Base-by-base conservation (phyloP, 164 flowering plant genomes). In the Chimonanthus praecox region DNA sequence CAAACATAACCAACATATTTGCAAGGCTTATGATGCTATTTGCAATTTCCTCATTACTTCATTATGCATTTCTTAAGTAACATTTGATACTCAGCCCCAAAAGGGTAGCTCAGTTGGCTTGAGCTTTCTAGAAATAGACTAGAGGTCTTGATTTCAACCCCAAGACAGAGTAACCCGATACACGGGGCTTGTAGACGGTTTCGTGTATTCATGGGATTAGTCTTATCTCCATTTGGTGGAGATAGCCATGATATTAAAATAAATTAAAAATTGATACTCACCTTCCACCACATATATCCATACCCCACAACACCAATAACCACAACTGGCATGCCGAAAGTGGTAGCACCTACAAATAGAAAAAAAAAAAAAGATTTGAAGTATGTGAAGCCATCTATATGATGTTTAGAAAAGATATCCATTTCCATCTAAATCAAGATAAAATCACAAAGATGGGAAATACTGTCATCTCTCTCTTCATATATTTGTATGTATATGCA, bases 201-300 rank as follows among this genome's bases (percentile, higher is more conserved):
- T 33, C 33, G 33, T 33, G 7, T 13, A 51, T 7, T 1, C 58
- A 1, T 7, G 58, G 7, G 58, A 51, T 7, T 4, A 5, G 3
- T 10, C 9, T 3, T 33, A 10, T 65, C 45, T 7, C 62, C 20
- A 6, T 49, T 49, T 48, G n/a, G 9, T 15, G 46, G 11, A 50
- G 71, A 15, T n/a, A 49, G 11, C 0, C 20, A 33, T 65, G 11
- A 43, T 5, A 10, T 20, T 20, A 5, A 7, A 71, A 68, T 3
- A 49, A 33, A 68, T 3, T 46, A 33, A 33, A 33, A 33, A 33
- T 10, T 10, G 44, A 67, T 20, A 20, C 49, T 75, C 87, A 94
- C 99, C 98, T 94, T 94, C 97, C 97, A 92, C 99, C 98, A 90
- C 71, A 88, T 80, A 78, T 85, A 89, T 51, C 98, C 98, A 78